These are phyloP conservation scores for Chlorociboria aeruginascens DNA, from an alignment of 495 filamentous ascomycete species.

Conservation along the genomic window DNA sequence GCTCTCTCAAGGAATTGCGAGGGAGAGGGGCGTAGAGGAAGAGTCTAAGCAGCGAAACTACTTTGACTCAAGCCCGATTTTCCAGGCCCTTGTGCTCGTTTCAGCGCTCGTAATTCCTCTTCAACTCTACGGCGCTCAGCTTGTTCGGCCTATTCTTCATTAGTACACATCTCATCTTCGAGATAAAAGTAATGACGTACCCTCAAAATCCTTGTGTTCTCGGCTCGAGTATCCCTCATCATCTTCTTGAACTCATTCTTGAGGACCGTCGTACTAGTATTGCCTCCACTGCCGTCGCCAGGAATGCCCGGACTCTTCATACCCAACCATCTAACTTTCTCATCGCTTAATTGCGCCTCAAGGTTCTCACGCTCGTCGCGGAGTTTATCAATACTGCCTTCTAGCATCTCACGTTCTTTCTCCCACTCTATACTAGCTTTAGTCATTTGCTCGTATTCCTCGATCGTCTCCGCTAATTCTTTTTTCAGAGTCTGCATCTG, in stretches of 20 bases:
- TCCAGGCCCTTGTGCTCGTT: conserved; percentile 24
- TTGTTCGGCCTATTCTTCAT: conserved; percentile 47
- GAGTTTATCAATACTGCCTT: conserved; percentile 56
- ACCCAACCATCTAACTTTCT: conserved; percentile 60
- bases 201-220: conserved; percentile 56
- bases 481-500: conserved; percentile 33
- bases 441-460: conserved; percentile 80
- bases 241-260: conserved; percentile 83
- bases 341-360: conserved; percentile 58
- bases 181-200: conserved; percentile 31
- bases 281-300: conserved; percentile 30
- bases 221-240: conserved; percentile 71
- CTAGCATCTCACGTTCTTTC: conserved; percentile 68
- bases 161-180: neutral
- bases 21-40: too few species aligned
- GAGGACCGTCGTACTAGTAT: conserved; percentile 58
- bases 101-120: conserved; percentile 23
- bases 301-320: conserved; percentile 32
- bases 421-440: conserved; percentile 77
- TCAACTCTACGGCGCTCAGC: conserved; percentile 59
- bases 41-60: conserved; percentile 1
- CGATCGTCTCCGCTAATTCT: conserved; percentile 71
- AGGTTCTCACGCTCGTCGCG: conserved; percentile 57
- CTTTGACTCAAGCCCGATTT: conserved; percentile 40
- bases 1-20: too few species aligned